phyloP scores from a whole-genome alignment of 495 filamentous ascomycete species.

The Podospora bellae-mahoneyi region DNA sequence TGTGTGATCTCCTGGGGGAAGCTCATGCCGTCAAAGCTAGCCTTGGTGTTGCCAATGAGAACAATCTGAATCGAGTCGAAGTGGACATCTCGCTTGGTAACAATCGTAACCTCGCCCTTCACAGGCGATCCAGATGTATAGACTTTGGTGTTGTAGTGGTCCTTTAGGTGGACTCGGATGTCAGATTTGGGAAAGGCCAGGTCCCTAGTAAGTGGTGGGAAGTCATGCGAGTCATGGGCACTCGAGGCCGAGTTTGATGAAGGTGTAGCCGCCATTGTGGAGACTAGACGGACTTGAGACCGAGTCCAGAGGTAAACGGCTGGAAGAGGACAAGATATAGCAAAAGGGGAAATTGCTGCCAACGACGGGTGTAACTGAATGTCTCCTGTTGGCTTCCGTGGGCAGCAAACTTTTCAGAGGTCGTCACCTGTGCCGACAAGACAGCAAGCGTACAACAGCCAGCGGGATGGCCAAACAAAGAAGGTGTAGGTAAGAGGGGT shows the following conservation, averaged over 20 bases:
- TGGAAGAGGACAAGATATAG: background rate
- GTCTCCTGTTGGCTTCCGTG: background rate
- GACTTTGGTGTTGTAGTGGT: slow-evolving; percentile 46
- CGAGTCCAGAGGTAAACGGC: background rate
- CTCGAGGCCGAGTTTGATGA: slow-evolving; percentile 13
- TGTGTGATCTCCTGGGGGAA: slow-evolving; percentile 46
- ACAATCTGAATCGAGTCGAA: slow-evolving; percentile 82
- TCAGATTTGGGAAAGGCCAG: slow-evolving; percentile 30
- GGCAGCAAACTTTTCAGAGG: background rate
- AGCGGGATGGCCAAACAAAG: background rate
- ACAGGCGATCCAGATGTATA: slow-evolving; percentile 50
- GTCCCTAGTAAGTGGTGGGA: slow-evolving; percentile 7
- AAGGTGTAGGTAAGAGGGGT: background rate
- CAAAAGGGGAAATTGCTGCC: background rate
- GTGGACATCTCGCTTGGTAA: slow-evolving; percentile 56
- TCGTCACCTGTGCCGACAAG: background rate
- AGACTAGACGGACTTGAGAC: background rate
- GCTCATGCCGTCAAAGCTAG: slow-evolving; percentile 41
- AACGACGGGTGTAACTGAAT: background rate
- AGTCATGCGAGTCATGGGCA: slow-evolving; percentile 12
- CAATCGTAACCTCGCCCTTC: slow-evolving; percentile 52
- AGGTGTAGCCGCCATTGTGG: background rate
- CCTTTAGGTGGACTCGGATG: slow-evolving; percentile 44
- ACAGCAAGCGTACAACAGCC: too few species aligned
- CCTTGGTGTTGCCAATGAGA: slow-evolving; percentile 62